Evolutionary conservation across 1,284 basidiomycete genomes (phyloP), one percentile per base, ranked within the genome.

Genomic region (Sphagnurus paluster): DNA sequence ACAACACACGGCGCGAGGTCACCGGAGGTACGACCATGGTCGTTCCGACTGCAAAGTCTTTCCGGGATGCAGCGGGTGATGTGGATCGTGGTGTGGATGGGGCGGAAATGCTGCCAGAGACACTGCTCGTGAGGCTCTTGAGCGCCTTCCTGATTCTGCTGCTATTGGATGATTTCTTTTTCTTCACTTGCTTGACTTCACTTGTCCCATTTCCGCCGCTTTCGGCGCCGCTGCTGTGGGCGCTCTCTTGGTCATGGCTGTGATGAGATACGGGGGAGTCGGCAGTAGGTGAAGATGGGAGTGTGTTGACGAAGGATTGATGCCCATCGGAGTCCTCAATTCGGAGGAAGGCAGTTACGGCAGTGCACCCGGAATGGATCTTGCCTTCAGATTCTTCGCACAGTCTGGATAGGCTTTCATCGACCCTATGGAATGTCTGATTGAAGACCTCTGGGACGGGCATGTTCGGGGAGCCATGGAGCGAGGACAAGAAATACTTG

Each of bases 331-430:
- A 74, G 56, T 94, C 90, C 68, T 99, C 97, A 46, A 98, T 70
- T n/a, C 97, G 87, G 37, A 99, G 76, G 69, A 99, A 95, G 2
- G 93, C 93, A n/a, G 93, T 94, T 24, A 98, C 97, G 2, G 92
- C 97, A 0, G 97, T 99, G 62, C 96, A 99, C 0, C 97, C 97
- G 7, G 93, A 96, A 60, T 97, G 93, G 39, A 95, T 94, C 61
- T 90, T 93, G 56, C 90, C 91, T 25, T 90, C 81, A 6, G 86
- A 87, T 57, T 86, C 82, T 58, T 89, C 86, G 34, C 93, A 87
- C 55, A 97, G 82, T 43, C 77, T 77, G 14, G 90, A 92, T 16
- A 99, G 79, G 50, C 79, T 77, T 36, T 72, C 77, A 64, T 99
- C 97, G 50, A 98, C 96, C 32, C 79, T 77, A 64, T 97, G 93